Base-by-base conservation (phyloP, 208 protist species). In the Leishmania tropica region DNA sequence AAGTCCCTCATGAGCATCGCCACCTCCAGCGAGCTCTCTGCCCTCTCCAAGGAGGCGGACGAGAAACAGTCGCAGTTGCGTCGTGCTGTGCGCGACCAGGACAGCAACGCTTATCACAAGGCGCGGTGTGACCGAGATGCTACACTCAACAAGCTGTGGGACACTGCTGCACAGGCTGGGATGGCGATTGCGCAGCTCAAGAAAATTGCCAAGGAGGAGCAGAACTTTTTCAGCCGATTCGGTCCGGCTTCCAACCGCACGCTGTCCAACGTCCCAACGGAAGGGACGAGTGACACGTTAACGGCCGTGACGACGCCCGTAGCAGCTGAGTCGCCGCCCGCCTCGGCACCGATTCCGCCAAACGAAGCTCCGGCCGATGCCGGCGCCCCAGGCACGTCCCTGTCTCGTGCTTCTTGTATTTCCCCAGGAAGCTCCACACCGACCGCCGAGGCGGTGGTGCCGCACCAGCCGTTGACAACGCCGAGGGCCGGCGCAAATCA, bases 41-140 rank as follows among this genome's bases (percentile, higher is more conserved):
- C 81, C n/a, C 83, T 85, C 7, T 51, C 79, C 13, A 86, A 89
- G 80, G 83, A 89, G 48, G 84, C 81, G 0, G 70, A 83, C 40
- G 89, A 92, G 83, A 77, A 62, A 74, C 91, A 95, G 79, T 80
- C 84, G 71, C 72, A 74, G 58, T 81, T 95, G 70, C 89, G 89
- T 7, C 78, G 76, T 15, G 81, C 88, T 13, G 78, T 90, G 74
- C 85, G 85, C 54, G 68, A 75, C 13, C 80, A 88, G 28, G 87
- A 92, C 71, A 83, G 87, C 48, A 76, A 56, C 62, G 85, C 75
- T 19, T 93, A 92, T 82, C 72, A 81, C 70, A 72, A 81, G 0
- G 87, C 84, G 24, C 89, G 86, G 77, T 64, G 83, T 35, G 81
- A 76, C 42, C 87, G 91, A 28, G 91, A 95, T 58, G 78, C 58